Evolutionary conservation across 1,284 basidiomycete genomes (phyloP).

Genomic region (Calocybe gambosa): DNA sequence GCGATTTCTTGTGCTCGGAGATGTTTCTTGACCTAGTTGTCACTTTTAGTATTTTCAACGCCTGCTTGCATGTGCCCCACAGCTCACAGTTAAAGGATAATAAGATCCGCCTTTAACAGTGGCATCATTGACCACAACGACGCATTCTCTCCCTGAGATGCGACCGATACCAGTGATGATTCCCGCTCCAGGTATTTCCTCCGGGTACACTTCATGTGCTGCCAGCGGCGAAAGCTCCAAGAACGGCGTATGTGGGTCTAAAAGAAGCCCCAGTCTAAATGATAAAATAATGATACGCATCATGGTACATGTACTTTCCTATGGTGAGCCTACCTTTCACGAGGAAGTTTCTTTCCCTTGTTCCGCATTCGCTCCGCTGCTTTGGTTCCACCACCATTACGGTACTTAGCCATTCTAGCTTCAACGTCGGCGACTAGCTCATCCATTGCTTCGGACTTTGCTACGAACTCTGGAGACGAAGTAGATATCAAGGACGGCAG

Average conservation of each 20-base stretch:
- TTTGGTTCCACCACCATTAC: conserved; percentile 61
- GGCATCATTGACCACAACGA: conserved; percentile 90
- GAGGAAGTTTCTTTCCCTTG: conserved; percentile 80
- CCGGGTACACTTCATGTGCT: conserved; percentile 82
- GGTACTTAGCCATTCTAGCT: conserved; percentile 46
- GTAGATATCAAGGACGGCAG: conserved; percentile 68
- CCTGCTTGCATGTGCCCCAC: neutral
- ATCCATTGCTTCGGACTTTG: conserved; percentile 65
- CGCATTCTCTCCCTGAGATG: conserved; percentile 80
- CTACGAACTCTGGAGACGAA: conserved; percentile 62
- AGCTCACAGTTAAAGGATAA: conserved; percentile 79
- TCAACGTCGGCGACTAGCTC: conserved; percentile 59
- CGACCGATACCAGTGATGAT: conserved; percentile 86
- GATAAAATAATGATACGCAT: too few relatives aligned
- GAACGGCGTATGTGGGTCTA: conserved; percentile 88
- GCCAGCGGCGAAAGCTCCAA: conserved; percentile 85
- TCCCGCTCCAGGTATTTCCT: conserved; percentile 83
- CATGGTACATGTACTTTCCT: neutral
- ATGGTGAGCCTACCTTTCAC: conserved; percentile 60
- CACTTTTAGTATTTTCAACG: conserved; percentile 5
- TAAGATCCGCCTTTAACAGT: conserved; percentile 93
- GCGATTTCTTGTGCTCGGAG: conserved; percentile 92
- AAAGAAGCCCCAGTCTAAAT: conserved; percentile 41
- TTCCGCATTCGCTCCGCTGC: conserved; percentile 74
- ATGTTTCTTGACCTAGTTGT: conserved; percentile 83